phyloP scores from a whole-genome alignment of 257 asterid genomes.

The Gardenia jasminoides region DNA sequence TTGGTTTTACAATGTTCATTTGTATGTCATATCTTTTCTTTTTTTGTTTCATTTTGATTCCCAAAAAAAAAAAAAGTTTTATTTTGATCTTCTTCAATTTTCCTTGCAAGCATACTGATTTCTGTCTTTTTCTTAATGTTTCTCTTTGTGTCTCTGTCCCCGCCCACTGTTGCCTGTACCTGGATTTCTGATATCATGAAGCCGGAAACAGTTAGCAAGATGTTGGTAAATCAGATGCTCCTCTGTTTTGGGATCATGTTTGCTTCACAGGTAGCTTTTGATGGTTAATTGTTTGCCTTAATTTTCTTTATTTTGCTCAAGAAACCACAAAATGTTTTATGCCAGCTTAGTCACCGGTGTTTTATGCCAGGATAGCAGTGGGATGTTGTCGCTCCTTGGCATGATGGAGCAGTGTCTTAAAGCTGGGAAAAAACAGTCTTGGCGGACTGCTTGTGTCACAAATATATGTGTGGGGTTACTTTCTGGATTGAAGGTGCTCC shows the following conservation, averaged over 20 bases:
- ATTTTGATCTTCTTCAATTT: neutral
- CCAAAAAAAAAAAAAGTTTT: too few relatives aligned
- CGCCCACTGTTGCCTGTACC: neutral
- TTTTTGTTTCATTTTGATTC: neutral
- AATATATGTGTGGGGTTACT: constrained; percentile 95
- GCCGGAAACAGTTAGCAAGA: constrained; percentile 93
- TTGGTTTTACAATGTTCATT: neutral
- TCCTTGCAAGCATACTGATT: neutral
- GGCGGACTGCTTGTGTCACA: constrained; percentile 81
- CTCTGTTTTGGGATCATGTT: constrained; percentile 92
- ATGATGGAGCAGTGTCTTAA: constrained; percentile 80
- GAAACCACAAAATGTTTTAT: constrained; percentile 19
- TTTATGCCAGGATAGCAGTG: constrained; percentile 84
- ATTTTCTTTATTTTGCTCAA: constrained; percentile 21
- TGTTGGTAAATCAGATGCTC: constrained; percentile 98
- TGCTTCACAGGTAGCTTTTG: constrained; percentile 79
- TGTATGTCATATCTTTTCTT: neutral
- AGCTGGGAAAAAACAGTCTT: constrained; percentile 81
- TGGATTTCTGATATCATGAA: constrained; percentile 35
- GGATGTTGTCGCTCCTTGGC: constrained; percentile 84
- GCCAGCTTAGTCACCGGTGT: constrained; percentile 30
- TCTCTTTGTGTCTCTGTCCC: neutral
- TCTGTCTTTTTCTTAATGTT: neutral
- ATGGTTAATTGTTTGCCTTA: constrained; percentile 20
- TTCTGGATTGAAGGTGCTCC: constrained; percentile 86